phyloP scores from a whole-genome alignment of 2,329 filamentous ascomycete species.

The Rhynchosporium graminicola region DNA sequence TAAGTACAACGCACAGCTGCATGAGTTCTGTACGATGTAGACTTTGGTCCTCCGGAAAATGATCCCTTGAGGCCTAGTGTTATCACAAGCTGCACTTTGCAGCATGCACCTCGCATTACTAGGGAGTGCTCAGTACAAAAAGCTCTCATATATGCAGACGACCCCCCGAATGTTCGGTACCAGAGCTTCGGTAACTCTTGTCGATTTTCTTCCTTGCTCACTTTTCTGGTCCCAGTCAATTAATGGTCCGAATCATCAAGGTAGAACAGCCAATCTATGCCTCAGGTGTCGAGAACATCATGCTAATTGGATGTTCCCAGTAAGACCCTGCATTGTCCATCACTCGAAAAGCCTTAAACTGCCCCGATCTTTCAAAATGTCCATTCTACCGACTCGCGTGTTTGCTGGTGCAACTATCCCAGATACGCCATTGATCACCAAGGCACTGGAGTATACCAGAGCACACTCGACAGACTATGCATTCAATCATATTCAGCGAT shows the following conservation, averaged over 20 bases:
- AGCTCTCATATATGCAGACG: slow-evolving; percentile 4
- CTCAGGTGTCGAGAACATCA: background rate
- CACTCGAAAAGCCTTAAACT: background rate
- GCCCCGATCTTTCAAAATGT: background rate
- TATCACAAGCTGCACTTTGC: background rate
- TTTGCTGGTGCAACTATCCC: slow-evolving; percentile 42
- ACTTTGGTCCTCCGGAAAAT: background rate
- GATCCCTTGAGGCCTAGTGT: background rate
- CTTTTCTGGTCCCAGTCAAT: background rate
- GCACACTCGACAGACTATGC: slow-evolving; percentile 39
- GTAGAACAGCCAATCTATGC: background rate
- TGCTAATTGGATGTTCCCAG: background rate
- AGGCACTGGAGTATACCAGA: slow-evolving; percentile 40
- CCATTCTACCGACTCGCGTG: slow-evolving; percentile 23
- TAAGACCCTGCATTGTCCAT: background rate
- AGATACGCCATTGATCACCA: slow-evolving; percentile 42
- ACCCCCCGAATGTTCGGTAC: background rate
- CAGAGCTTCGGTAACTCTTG: background rate
- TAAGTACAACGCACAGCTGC: background rate
- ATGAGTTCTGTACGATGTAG: background rate
- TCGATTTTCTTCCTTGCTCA: background rate
- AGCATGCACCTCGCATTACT: too few species aligned
- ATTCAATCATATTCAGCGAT: slow-evolving; percentile 45
- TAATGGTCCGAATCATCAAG: background rate
- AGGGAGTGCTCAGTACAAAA: background rate